Percentiles rank a stretch among this genome's conserved stretches.
Evolutionary conservation across 2,329 filamentous ascomycete species (phyloP).

Genomic region (Pseudogymnoascus sp.): DNA sequence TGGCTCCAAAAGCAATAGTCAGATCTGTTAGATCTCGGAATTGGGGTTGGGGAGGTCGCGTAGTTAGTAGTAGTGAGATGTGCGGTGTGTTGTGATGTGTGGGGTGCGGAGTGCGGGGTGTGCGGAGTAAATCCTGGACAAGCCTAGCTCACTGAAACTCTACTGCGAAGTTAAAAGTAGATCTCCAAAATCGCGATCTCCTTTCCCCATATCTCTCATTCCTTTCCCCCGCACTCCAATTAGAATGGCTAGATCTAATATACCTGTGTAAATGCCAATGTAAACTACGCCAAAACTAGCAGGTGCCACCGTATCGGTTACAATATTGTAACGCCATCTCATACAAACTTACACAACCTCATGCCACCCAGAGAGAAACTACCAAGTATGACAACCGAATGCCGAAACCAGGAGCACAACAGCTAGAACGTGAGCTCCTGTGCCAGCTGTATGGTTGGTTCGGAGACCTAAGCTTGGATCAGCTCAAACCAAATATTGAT

Average conservation of each 20-base stretch:
- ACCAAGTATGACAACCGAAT: not conserved
- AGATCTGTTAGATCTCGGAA: not conserved
- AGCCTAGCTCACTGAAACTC: not conserved
- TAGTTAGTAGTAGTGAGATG: not conserved
- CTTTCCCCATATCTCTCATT: not conserved
- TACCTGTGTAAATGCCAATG: not conserved
- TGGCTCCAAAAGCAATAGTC: not conserved
- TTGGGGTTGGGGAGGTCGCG: not conserved
- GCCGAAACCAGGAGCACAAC: not conserved
- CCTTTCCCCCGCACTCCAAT: conserved; percentile 2
- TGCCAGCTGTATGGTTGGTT: not conserved
- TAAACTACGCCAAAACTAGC: not conserved
- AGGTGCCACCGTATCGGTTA: not conserved
- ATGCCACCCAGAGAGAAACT: not conserved
- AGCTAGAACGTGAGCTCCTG: not conserved
- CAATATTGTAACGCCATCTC: not conserved
- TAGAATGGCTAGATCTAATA: not conserved
- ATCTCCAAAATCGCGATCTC: not conserved
- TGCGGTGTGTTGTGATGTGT: not conserved
- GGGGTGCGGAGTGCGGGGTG: conserved; percentile 1
- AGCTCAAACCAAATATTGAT: conserved; percentile 2
- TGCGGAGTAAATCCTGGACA: not conserved
- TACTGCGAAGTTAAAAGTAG: not conserved
- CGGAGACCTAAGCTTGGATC: not conserved
- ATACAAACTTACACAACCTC: not conserved